Evolutionary conservation across 495 filamentous ascomycete genomes (phyloP).

Genomic region (Aspergillus nanangensis): DNA sequence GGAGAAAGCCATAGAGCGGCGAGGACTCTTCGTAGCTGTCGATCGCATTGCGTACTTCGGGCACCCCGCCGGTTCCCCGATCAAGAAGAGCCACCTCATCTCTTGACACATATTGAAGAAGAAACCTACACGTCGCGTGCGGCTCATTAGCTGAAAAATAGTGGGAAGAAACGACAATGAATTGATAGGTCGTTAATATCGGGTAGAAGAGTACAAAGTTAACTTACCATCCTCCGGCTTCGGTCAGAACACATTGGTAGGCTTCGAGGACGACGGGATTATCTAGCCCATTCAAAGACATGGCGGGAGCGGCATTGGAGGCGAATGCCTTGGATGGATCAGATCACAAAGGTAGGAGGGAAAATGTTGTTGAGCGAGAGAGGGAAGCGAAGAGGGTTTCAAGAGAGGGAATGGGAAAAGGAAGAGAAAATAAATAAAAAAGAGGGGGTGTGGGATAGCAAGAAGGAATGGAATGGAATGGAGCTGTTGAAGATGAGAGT

Average conservation of each 20-base stretch:
- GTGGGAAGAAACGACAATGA: neutral
- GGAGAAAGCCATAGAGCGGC: slow-evolving; percentile 86
- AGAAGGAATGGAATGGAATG: too few relatives aligned
- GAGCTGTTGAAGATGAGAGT: too few relatives aligned
- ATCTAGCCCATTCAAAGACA: slow-evolving; percentile 99
- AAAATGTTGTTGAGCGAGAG: neutral
- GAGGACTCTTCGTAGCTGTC: slow-evolving; percentile 75
- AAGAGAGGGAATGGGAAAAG: slow-evolving; percentile 4
- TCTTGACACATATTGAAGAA: slow-evolving; percentile 84
- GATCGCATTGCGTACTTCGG: slow-evolving; percentile 75
- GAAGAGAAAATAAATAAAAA: neutral
- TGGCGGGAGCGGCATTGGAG: slow-evolving; percentile 48
- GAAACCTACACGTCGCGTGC: slow-evolving; percentile 60
- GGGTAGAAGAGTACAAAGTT: too few relatives aligned
- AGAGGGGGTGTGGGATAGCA: too few relatives aligned
- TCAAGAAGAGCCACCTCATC: slow-evolving; percentile 81
- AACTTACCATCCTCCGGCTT: slow-evolving; percentile 93
- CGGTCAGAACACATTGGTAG: slow-evolving; percentile 71
- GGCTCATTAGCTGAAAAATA: neutral
- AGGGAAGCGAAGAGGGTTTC: neutral
- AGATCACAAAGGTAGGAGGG: slow-evolving; percentile 1
- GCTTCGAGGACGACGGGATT: slow-evolving; percentile 74
- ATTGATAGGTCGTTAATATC: too few relatives aligned
- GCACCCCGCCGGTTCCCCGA: slow-evolving; percentile 76
- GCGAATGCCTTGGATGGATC: slow-evolving; percentile 8